Evolutionary conservation across 805 yeast species (phyloP), one percentile per base, ranked within the genome.

Genomic region (Spathaspora passalidarum): DNA sequence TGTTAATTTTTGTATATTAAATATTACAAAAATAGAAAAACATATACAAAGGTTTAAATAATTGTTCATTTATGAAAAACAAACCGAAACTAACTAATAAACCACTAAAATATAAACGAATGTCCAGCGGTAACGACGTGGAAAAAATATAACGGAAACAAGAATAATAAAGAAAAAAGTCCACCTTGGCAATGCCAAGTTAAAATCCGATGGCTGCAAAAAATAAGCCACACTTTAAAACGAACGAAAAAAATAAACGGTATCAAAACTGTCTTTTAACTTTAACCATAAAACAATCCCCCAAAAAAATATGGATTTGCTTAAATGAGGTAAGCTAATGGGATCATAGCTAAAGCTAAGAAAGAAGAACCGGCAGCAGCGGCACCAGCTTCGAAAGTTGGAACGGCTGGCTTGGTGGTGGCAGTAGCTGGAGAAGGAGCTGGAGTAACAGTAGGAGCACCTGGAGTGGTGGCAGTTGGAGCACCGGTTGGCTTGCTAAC

Each of bases 301-400:
- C 17, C 14, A 13, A 29, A 29, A 29, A 29, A 10, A 10, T n/a
- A 29, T 10, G 4, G 4, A 34, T 21, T 22, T 20, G 25, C 52
- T 64, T 65, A 68, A 53, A 68, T 47, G 54, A 68, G 59, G 62
- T 62, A 63, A 43, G 67, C 72, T 48, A 64, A 61, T 46, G 73
- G 66, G 42, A 66, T 49, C 47, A 65, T 61, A 40, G 59, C 53
- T 37, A 60, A 46, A 38, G 69, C 70, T 29, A 57, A 45, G 49
- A 59, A 48, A 18, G 70, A 62, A 20, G 60, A 57, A 34, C 52
- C 51, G 35, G 45, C 35, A 38, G 45, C 49, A 40, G 46, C 46
- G 47, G 57, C 65, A 35, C 54, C 62, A 47, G 59, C 65, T 45
- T 55, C 60, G 55, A 50, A 62, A 38, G 66, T 38, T 34, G 51